Evolutionary conservation across 78 protist genomes (phyloP).

Genomic region (Diacronema lutheri): DNA sequence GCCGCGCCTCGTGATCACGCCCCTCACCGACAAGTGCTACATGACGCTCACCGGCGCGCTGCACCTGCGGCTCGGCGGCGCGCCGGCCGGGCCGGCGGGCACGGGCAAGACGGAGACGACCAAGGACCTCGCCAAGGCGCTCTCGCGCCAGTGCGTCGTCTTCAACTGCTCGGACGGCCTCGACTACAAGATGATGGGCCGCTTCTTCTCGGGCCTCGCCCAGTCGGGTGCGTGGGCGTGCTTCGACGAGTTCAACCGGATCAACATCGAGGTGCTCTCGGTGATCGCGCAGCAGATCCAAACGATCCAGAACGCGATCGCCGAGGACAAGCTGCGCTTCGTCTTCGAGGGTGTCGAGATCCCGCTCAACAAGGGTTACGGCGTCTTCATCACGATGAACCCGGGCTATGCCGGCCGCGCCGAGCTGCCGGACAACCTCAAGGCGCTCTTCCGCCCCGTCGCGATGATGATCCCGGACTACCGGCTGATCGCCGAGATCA

Average conservation of each 20-base stretch:
- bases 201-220: slow-evolving; percentile 66
- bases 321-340: slow-evolving; percentile 22
- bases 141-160: slow-evolving; percentile 71
- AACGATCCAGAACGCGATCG: slow-evolving; percentile 45
- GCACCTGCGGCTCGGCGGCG: slow-evolving; percentile 71
- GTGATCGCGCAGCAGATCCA: slow-evolving; percentile 70
- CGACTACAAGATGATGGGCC: slow-evolving; percentile 72
- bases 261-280: slow-evolving; percentile 58
- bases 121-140: slow-evolving; percentile 76
- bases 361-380: slow-evolving; percentile 58
- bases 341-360: slow-evolving; percentile 48
- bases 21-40: slow-evolving; percentile 80
- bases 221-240: slow-evolving; percentile 87
- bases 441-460: slow-evolving; percentile 83
- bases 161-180: slow-evolving; percentile 76
- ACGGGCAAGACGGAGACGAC: slow-evolving; percentile 87
- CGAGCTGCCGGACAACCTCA: slow-evolving; percentile 87
- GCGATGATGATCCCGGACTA: slow-evolving; percentile 80
- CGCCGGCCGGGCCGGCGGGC: slow-evolving; percentile 91
- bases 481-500: slow-evolving; percentile 72
- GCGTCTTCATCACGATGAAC: slow-evolving; percentile 90
- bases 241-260: slow-evolving; percentile 82
- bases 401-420: slow-evolving; percentile 93
- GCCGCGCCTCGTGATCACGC: slow-evolving; percentile 86
- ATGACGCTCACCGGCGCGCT: slow-evolving; percentile 70